A percentile compares a stretch with the other conserved stretches of the same genome.
phyloP scores from a whole-genome alignment of 768 basidiomycete genomes.

The Pholiota microspora region DNA sequence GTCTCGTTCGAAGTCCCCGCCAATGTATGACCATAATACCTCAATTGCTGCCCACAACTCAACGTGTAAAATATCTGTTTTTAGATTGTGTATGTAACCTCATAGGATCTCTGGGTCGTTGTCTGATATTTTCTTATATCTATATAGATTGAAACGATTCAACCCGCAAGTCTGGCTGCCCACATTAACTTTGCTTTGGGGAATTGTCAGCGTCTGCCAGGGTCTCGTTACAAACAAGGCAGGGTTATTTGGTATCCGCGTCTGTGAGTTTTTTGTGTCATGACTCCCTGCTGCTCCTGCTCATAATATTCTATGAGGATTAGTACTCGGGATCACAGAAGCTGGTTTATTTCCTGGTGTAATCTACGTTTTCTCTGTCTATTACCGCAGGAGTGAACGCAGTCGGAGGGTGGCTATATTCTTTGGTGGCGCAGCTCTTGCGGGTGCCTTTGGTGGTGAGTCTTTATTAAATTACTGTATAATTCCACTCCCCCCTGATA shows the following conservation, averaged over 20 bases:
- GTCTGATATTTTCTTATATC: neutral
- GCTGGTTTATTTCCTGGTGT: conserved; percentile 62
- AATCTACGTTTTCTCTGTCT: conserved; percentile 57
- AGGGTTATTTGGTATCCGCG: conserved; percentile 53
- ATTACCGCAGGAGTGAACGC: conserved; percentile 57
- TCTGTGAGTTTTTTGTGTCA: conserved; percentile 34
- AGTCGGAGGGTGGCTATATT: conserved; percentile 62
- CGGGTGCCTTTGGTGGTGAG: conserved; percentile 62
- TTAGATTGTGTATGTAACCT: conserved; percentile 39
- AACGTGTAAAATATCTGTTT: neutral
- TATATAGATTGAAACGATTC: conserved; percentile 51
- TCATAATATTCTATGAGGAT: neutral
- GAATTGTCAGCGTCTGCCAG: conserved; percentile 51
- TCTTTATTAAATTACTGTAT: neutral
- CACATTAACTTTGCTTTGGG: conserved; percentile 57
- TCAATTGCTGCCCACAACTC: neutral
- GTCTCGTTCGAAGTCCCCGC: conserved; percentile 59
- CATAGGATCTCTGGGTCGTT: too few species aligned
- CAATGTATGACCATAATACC: conserved; percentile 36
- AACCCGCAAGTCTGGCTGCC: conserved; percentile 63
- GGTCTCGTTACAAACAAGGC: conserved; percentile 54
- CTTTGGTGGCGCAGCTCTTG: conserved; percentile 59
- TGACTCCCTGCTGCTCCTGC: neutral
- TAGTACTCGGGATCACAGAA: conserved; percentile 57
- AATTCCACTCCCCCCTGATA: neutral